Evolutionary conservation across 2,329 filamentous ascomycete species (phyloP).

Genomic region (Diplodia sapinea): DNA sequence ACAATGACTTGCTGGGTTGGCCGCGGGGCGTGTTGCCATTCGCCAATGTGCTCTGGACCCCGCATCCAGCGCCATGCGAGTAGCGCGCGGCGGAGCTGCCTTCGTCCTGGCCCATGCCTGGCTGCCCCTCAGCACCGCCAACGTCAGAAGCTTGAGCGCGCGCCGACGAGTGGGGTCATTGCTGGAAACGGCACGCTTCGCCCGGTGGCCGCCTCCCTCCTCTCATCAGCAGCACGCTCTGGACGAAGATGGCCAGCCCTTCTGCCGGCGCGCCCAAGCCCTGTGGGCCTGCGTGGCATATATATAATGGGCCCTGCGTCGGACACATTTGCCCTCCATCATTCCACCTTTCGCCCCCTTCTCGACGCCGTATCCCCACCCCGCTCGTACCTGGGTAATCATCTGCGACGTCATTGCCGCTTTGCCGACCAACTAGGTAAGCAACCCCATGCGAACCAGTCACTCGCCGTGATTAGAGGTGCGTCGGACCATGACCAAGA

Average conservation of each 20-base stretch:
- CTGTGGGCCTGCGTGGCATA: slow-evolving; percentile 22
- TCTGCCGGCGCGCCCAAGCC: slow-evolving; percentile 2
- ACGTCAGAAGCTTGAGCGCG: slow-evolving; percentile 26
- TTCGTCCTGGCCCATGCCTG: slow-evolving; percentile 12
- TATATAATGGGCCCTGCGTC: slow-evolving; percentile 18
- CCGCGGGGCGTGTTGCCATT: background rate
- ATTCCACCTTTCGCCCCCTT: slow-evolving; percentile 1
- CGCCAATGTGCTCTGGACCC: slow-evolving; percentile 27
- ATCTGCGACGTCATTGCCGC: slow-evolving; percentile 25
- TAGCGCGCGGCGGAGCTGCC: slow-evolving; percentile 5
- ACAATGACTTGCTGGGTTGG: slow-evolving; percentile 1
- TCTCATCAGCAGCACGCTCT: background rate
- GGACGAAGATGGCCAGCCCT: slow-evolving; percentile 14
- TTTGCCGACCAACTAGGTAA: slow-evolving; percentile 17
- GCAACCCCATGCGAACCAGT: slow-evolving; percentile 3
- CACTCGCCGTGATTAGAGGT: background rate
- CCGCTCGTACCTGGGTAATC: slow-evolving; percentile 16
- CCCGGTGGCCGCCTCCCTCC: slow-evolving; percentile 6
- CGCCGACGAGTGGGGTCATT: slow-evolving; percentile 15
- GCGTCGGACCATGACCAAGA: slow-evolving; percentile 17
- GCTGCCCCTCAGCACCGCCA: slow-evolving; percentile 16
- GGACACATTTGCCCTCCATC: slow-evolving; percentile 12
- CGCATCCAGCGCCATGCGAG: slow-evolving; percentile 11
- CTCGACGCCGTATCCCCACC: slow-evolving; percentile 7
- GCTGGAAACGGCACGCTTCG: slow-evolving; percentile 10